Evolutionary conservation across 139 green algal species (phyloP).

Genomic region (Picochlorum sp.): DNA sequence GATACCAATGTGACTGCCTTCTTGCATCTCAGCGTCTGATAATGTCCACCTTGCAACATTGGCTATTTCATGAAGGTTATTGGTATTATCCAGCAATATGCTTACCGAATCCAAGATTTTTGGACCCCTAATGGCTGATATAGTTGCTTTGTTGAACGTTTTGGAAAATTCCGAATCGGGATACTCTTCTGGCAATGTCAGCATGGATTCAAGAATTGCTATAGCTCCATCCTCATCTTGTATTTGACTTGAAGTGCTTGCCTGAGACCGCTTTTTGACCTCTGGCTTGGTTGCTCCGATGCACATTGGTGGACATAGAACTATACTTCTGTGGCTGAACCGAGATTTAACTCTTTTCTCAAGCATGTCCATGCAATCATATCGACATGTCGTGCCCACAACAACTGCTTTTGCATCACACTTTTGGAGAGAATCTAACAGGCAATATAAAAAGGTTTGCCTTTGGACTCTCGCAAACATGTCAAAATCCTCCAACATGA

Average conservation of each 20-base stretch:
- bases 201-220: conserved; percentile 28
- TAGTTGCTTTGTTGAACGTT: conserved; percentile 21
- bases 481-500: conserved; percentile 76
- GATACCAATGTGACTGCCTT: background rate
- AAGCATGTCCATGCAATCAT: conserved; percentile 62
- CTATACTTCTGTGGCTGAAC: conserved; percentile 48
- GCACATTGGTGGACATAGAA: conserved; percentile 4
- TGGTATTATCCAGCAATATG: conserved; percentile 3
- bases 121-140: background rate
- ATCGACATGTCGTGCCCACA: conserved; percentile 41
- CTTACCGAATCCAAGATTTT: conserved; percentile 8
- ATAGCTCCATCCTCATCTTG: background rate
- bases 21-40: background rate
- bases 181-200: conserved; percentile 25
- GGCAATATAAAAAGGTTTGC: conserved; percentile 78
- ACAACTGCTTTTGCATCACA: conserved; percentile 47
- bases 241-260: too few relatives aligned
- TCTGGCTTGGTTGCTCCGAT: background rate
- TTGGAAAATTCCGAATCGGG: background rate
- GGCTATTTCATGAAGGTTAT: conserved; percentile 12
- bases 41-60: conserved; percentile 7
- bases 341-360: conserved; percentile 73
- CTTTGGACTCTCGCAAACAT: conserved; percentile 35
- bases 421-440: conserved; percentile 64
- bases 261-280: conserved; percentile 6